Base-by-base conservation (phyloP, 2,329 filamentous ascomycete genomes). In the Penicillium janthinellum region DNA sequence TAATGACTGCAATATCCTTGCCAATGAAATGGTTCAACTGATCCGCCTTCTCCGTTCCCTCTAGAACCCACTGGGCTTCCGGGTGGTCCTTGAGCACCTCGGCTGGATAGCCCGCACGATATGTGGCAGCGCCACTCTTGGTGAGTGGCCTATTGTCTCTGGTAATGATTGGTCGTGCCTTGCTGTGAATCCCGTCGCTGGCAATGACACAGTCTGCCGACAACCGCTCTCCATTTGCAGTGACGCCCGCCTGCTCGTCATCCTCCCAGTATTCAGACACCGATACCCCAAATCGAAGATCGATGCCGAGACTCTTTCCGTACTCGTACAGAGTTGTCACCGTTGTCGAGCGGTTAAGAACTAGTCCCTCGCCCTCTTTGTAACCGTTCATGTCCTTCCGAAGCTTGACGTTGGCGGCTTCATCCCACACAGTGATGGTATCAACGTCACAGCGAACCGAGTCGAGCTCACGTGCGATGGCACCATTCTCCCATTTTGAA, bases 21-120 rank as follows among this genome's bases (percentile, higher is more conserved):
- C 49, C 49, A 38, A 52, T 52, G 34, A 52, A 52, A 28, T 52
- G 49, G 25, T 52, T 38, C 17, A 52, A 38, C 20, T 52, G 49
- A 25, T 52, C 49, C 3, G n/a, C 14, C 5, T 14, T 44, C 20
- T 44, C 41, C 15, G 41, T 44, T 4, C 41, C 41, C 20, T 44
- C n/a, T 17, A 44, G 41, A 12, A 44, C 14, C 41, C 41, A 44
- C n/a, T 44, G 41, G n/a, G 41, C 41, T n/a, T 44, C 41, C n/a
- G 41, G 17, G 20, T n/a, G 20, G 20, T 44, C 41, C 20, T 44
- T 14, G n/a, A 44, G 11, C n/a, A 44, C 14, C 5, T n/a, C 20
- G 41, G 41, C 41, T 5, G 41, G 41, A 44, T 7, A 44, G 17
- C 8, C 41, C 41, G 41, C 41, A 44, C 41, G 12, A n/a, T 17